Conservation (phyloP, 352 stramenopile species). For the Nothophytophthora sp. region DNA sequence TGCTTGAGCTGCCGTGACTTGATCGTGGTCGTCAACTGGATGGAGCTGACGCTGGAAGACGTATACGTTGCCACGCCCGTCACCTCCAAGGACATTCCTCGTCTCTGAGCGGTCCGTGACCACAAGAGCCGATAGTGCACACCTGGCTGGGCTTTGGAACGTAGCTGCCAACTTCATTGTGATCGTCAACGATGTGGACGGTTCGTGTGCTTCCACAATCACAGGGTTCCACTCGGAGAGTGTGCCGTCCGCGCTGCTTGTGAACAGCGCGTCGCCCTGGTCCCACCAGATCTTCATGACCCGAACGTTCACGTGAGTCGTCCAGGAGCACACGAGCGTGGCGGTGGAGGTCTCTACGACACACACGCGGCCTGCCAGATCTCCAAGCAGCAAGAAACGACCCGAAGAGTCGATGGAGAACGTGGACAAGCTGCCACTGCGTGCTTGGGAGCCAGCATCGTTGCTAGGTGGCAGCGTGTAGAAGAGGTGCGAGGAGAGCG, state of each 20-base stretch:
- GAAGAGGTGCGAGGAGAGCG: constrained; percentile 33
- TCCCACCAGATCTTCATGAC: constrained; percentile 82
- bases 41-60: constrained; percentile 46
- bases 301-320: constrained; percentile 43
- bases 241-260: constrained; percentile 56
- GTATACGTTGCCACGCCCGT: constrained; percentile 74
- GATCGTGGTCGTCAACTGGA: background rate
- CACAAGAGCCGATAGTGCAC: constrained; percentile 46
- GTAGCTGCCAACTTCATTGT: constrained; percentile 38
- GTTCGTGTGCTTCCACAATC: constrained; percentile 3
- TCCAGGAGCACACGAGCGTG: constrained; percentile 39
- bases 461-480: constrained; percentile 17
- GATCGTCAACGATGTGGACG: constrained; percentile 2
- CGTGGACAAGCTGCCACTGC: constrained; percentile 37
- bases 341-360: constrained; percentile 48
- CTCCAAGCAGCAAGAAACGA: constrained; percentile 52
- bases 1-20: background rate
- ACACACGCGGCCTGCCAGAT: constrained; percentile 46
- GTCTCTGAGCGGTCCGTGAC: constrained; percentile 41
- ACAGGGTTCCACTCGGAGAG: constrained; percentile 59
- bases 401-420: constrained; percentile 37
- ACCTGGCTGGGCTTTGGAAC: constrained; percentile 65
- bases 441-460: constrained; percentile 6
- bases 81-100: constrained; percentile 66
- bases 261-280: constrained; percentile 47